phyloP scores from a whole-genome alignment of 768 basidiomycete species.

The Tubosaeta sp. region DNA sequence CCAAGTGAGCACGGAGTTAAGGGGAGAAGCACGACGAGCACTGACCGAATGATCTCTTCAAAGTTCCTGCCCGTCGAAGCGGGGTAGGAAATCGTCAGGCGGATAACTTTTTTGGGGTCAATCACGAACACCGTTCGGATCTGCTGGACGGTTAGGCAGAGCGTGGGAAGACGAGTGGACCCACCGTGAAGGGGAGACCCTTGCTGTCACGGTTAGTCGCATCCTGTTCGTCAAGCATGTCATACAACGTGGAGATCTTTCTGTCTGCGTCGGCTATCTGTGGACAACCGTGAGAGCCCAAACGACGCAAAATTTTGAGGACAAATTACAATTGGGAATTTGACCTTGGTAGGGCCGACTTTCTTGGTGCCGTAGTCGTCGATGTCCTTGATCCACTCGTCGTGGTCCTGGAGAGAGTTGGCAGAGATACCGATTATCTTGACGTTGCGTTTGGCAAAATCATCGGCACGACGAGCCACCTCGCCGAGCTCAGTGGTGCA shows the following conservation, averaged over 20 bases:
- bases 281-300: slow-evolving; percentile 7
- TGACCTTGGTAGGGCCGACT: slow-evolving; percentile 61
- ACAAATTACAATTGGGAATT: slow-evolving; percentile 80
- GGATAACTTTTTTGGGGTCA: slow-evolving; percentile 94
- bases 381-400: slow-evolving; percentile 87
- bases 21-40: background rate
- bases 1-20: slow-evolving; percentile 6
- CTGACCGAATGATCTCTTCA: slow-evolving; percentile 58
- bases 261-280: slow-evolving; percentile 92
- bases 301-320: background rate
- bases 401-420: slow-evolving; percentile 81
- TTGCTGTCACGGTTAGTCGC: slow-evolving; percentile 81
- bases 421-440: slow-evolving; percentile 94
- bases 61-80: slow-evolving; percentile 96
- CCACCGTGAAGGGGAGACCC: slow-evolving; percentile 90
- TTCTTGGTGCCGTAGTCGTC: slow-evolving; percentile 69
- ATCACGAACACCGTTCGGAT: slow-evolving; percentile 97
- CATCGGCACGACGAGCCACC: slow-evolving; percentile 79
- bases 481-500: slow-evolving; percentile 98
- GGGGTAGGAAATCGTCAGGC: slow-evolving; percentile 87
- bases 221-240: slow-evolving; percentile 97
- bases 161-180: background rate
- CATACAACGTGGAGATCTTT: slow-evolving; percentile 80
- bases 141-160: slow-evolving; percentile 32
- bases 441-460: slow-evolving; percentile 84